Evolutionary conservation across 2,329 filamentous ascomycete species (phyloP).

Genomic region (Chaetomium sp.): DNA sequence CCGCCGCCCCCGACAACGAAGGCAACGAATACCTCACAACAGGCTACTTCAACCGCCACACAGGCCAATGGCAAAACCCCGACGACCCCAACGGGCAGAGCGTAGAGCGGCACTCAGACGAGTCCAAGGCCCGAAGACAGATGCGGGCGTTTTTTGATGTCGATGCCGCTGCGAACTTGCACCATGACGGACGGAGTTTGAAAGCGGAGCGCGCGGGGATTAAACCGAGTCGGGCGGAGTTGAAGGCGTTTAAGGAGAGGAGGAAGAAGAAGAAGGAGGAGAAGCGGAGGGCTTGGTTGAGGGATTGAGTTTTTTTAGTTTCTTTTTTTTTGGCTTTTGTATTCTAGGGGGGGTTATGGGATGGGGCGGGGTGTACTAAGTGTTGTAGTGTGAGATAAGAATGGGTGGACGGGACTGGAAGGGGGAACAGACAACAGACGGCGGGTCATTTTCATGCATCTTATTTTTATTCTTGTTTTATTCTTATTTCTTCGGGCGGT

Average conservation of each 20-base stretch:
- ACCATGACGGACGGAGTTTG: conserved; percentile 74
- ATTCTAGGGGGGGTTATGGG: neutral
- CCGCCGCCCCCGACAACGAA: conserved; percentile 14
- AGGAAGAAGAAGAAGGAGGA: conserved; percentile 84
- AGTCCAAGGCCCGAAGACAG: conserved; percentile 79
- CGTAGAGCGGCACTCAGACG: conserved; percentile 74
- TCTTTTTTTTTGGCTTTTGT: neutral
- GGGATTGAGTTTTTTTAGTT: conserved; percentile 52
- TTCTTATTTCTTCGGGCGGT: too few species aligned
- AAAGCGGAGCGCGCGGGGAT: conserved; percentile 85
- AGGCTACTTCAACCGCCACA: conserved; percentile 86
- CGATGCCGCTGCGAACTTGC: conserved; percentile 83
- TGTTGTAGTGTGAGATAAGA: neutral
- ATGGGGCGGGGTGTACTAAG: neutral
- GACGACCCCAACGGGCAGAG: conserved; percentile 40
- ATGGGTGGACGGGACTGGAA: too few species aligned
- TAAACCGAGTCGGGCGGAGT: conserved; percentile 75
- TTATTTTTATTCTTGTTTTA: too few species aligned
- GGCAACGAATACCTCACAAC: conserved; percentile 54
- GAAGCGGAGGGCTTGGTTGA: conserved; percentile 84
- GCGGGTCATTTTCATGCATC: too few species aligned
- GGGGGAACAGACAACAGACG: too few species aligned
- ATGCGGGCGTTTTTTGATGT: conserved; percentile 96
- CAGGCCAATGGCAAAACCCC: conserved; percentile 69
- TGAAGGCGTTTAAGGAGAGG: conserved; percentile 90